Evolutionary conservation across 441 rosid species (phyloP), one percentile per base, ranked within the genome.

Genomic region (Erodium trifolium): DNA sequence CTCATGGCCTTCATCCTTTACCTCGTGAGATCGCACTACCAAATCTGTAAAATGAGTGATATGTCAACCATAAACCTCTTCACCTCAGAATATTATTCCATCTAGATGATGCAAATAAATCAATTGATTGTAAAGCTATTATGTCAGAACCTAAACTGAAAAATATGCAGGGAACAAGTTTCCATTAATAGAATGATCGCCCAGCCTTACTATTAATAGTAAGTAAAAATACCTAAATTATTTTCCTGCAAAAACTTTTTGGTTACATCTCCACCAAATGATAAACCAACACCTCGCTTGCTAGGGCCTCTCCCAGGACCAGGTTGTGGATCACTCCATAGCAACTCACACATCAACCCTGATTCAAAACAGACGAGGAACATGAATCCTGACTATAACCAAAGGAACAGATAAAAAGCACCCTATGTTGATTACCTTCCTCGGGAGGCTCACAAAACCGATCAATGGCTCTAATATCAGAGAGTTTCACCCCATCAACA

Each of bases 241-340:
- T 94, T 94, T 70, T 92, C 99, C 79, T 80, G 82, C 82, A 94
- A 82, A 71, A 94, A 92, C 73, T 78, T 87, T 73, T 82, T 83
- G 0, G 99, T 94, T 66, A 94, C 98, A 67, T 94, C 99, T 41
- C 74, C 95, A 78, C 99, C 99, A 76, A 94, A 94, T 67, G 96
- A 88, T 63, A 92, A 91, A 77, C 97, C 99, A 13, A 94, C 99
- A 67, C 98, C 99, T 16, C 99, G 84, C 82, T 94, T 94, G 84
- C 97, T 94, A 63, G 99, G 97, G 64, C 99, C 98, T 78, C 97
- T 85, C 82, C 99, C 99, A n/a, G 85, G 96, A 19, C 69, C 75
- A 70, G 99, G 93, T 75, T 92, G 99, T 39, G 98, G 98, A 86
- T 94, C 99, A 73, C 99, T 94, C 99, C 99, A 94, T 67, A 94